These are phyloP conservation scores for Trypethelium eluteriae DNA, from an alignment of 495 filamentous ascomycete genomes.

Conservation along the genomic window DNA sequence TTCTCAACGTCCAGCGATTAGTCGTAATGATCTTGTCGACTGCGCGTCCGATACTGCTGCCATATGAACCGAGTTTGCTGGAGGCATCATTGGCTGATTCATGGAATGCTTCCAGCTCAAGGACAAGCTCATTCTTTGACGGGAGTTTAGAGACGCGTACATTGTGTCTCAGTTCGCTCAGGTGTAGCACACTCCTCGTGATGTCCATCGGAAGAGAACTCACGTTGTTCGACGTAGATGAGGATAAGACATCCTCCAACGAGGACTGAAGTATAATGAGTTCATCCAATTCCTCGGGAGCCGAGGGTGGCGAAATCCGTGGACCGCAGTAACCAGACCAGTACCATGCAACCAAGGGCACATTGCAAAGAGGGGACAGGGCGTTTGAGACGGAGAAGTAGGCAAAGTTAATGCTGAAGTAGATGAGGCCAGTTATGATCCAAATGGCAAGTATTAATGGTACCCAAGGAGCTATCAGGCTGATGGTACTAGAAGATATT, in stretches of 20 bases:
- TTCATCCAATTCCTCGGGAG: constrained; percentile 49
- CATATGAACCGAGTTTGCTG: constrained; percentile 56
- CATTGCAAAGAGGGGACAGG: constrained; percentile 55
- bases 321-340: constrained; percentile 52
- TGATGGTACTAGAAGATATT: constrained; percentile 44
- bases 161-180: constrained; percentile 63
- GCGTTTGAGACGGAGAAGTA: constrained; percentile 40
- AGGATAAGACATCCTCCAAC: constrained; percentile 60
- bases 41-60: constrained; percentile 57
- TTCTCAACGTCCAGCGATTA: constrained; percentile 55
- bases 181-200: constrained; percentile 61
- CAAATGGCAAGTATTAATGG: constrained; percentile 49
- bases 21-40: constrained; percentile 64
- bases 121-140: constrained; percentile 51
- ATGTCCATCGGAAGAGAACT: constrained; percentile 55
- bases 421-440: constrained; percentile 41
- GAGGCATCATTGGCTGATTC: constrained; percentile 49
- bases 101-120: constrained; percentile 61
- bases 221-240: constrained; percentile 45
- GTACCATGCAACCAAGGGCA: constrained; percentile 50
- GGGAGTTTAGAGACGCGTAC: constrained; percentile 48
- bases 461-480: constrained; percentile 47
- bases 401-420: constrained; percentile 44
- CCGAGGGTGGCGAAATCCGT: neutral
- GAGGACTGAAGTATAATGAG: constrained; percentile 57